phyloP scores from a whole-genome alignment of 1,139 yeast genomes.

The Nakaseomyces sp. region DNA sequence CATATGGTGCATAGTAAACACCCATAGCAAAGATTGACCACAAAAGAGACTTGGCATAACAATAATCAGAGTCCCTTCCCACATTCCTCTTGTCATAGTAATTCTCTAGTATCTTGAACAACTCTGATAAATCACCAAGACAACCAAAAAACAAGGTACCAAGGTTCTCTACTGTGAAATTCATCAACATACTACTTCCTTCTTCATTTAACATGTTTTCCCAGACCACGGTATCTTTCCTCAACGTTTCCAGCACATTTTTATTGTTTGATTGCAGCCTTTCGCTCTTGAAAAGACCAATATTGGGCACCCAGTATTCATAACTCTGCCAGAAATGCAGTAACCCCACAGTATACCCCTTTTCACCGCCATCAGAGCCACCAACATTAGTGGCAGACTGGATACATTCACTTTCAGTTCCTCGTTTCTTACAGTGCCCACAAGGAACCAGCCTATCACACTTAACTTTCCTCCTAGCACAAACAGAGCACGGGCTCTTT shows the following conservation, averaged over 20 bases:
- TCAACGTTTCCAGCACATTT: neutral
- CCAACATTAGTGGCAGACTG: slow-evolving; percentile 8
- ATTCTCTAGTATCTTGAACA: slow-evolving; percentile 21
- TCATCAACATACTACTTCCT: slow-evolving; percentile 21
- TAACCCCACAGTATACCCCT: slow-evolving; percentile 12
- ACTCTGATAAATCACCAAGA: slow-evolving; percentile 26
- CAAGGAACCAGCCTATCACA: slow-evolving; percentile 31
- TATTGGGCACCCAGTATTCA: slow-evolving; percentile 24
- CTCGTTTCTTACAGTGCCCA: slow-evolving; percentile 26
- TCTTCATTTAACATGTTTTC: slow-evolving; percentile 9
- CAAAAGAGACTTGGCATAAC: slow-evolving; percentile 21
- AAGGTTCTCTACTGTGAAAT: slow-evolving; percentile 26
- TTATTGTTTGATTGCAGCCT: neutral
- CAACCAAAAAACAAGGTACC: slow-evolving; percentile 30
- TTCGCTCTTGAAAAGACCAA: slow-evolving; percentile 20
- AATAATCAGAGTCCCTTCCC: slow-evolving; percentile 13
- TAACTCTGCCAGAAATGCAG: slow-evolving; percentile 26
- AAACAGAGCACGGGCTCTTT: slow-evolving; percentile 21
- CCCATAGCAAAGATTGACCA: slow-evolving; percentile 27
- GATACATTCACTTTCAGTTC: slow-evolving; percentile 23
- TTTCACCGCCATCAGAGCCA: neutral
- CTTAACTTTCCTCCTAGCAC: slow-evolving; percentile 26
- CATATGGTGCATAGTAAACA: slow-evolving; percentile 23
- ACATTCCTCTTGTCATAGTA: slow-evolving; percentile 20
- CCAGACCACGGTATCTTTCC: neutral